A percentile compares a stretch with the other conserved stretches of the same genome.
Conservation (phyloP, 176 grass and related monocot genomes). For the Musa beccarii region DNA sequence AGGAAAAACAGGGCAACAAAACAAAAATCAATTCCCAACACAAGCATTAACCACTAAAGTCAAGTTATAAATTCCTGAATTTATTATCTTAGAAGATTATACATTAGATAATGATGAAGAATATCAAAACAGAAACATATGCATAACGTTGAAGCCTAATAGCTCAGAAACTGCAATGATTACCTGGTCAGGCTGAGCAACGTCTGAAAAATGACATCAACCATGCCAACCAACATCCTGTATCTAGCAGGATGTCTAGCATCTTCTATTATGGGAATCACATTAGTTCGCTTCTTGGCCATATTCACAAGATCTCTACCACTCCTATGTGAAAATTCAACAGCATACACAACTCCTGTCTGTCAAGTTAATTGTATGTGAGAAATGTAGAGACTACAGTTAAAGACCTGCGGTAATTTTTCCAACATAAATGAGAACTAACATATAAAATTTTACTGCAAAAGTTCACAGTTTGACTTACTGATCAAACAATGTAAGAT, state of each 20-base stretch:
- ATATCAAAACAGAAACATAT: too few relatives aligned
- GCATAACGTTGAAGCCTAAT: neutral
- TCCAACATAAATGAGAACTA: neutral
- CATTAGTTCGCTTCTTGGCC: constrained; percentile 95
- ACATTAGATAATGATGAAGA: too few relatives aligned
- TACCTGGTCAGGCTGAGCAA: constrained; percentile 97
- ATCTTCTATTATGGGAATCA: constrained; percentile 94
- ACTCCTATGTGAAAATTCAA: constrained; percentile 96
- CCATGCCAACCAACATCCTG: constrained; percentile 89
- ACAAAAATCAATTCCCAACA: too few relatives aligned
- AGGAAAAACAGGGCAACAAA: too few relatives aligned
- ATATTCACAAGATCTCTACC: constrained; percentile 91
- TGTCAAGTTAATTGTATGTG: constrained; percentile 12
- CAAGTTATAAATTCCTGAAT: too few relatives aligned
- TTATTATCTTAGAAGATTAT: too few relatives aligned
- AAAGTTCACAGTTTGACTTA: constrained; percentile 14
- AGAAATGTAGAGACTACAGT: too few relatives aligned
- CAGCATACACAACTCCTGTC: constrained; percentile 75
- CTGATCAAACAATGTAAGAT: constrained; percentile 78
- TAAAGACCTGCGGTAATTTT: too few relatives aligned
- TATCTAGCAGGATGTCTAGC: constrained; percentile 83
- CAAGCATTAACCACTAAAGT: too few relatives aligned
- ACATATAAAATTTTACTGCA: neutral
- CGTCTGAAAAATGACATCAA: constrained; percentile 99
- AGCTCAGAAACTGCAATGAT: neutral